Evolutionary conservation across 495 filamentous ascomycete genomes (phyloP), one percentile per base, ranked within the genome.

Genomic region (Aspergillus cavernicola): DNA sequence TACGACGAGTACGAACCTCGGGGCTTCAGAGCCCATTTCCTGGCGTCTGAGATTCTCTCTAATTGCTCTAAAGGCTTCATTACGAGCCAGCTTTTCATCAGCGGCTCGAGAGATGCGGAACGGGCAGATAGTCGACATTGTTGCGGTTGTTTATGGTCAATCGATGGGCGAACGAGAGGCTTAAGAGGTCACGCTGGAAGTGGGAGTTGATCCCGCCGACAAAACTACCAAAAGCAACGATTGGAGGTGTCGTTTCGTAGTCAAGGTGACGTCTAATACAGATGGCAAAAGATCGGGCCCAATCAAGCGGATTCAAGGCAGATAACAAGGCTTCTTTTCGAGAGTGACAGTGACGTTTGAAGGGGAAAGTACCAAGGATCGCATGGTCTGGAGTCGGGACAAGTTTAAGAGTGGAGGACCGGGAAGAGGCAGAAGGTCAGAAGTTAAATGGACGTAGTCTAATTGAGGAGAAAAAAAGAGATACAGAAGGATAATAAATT

Each of bases 21-120:
- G 73, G 28, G 64, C 65, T 44, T 72, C 62, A 54, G 61, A 64
- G 11, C 66, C 64, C 52, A 67, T 66, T 48, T 69, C 68, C 66
- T 70, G 71, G 62, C 76, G 69, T 46, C 57, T 68, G 24, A 79
- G 62, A 40, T 70, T 72, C 41, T 70, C 66, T 35, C 75, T 68
- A 50, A 81, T 63, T 6, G 67, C 58, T 12, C 58, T 56, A 47
- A 80, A 79, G 11, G 72, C 70, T 44, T 73, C 69, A 61, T 74
- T 74, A 43, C 63, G 65, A 24, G 68, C 66, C 26, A 80, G 55
- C 26, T 62, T 62, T 31, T 68, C 61, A 10, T 59, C 61, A 22
- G 76, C 74, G 13, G 67, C 64, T 12, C 28, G 56, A 16, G 72
- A 69, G 54, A 81, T 68, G 15, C 62, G 66, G 53, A 81, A 81